Base-by-base conservation (phyloP, 805 yeast species). In the Candida koratica region DNA sequence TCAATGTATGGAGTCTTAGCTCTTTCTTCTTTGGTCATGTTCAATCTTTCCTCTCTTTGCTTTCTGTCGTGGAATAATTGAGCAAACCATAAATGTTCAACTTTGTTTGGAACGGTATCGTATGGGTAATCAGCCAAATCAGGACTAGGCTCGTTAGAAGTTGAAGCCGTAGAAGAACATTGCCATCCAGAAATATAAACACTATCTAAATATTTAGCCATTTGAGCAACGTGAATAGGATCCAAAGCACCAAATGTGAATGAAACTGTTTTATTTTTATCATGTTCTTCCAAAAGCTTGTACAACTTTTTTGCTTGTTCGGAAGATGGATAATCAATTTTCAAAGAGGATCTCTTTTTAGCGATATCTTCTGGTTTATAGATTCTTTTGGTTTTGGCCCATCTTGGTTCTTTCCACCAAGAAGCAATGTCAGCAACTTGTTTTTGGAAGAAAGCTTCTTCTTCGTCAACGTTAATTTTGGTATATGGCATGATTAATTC, bases 31-130 rank as follows among this genome's bases (percentile, higher is more conserved):
- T 69, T 67, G 17, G 93, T 60, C 41, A 77, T 45, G 28, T 73
- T 64, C 47, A 81, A 71, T 53, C 96, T 78, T 48, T 78, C 93
- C 56, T 87, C 90, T 53, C 86, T 78, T 73, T 90, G 98, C 65
- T 88, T 90, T 66, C 96, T 78, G 74, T 90, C 97, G 61, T 90
- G 98, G 79, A 90, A 90, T 44, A 85, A 72, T 69, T 90, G 97
- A 31, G 97, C 97, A 58, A 86, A 88, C 78, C 90, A 90, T 58
- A 90, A 73, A 61, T 90, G 97, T 64, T 90, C 95, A 49, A 88
- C 96, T 74, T 90, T 90, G 74, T 89, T 89, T 56, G 98, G 98
- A 44, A 90, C 98, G 19, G 98, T 90, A 64, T 90, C 97, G 84
- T 84, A 84, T 41, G 98, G 98, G 65, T 90, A 90, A 67, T 90